Evolutionary conservation across 768 basidiomycete genomes (phyloP).

Genomic region (Hypholoma sublateritium): DNA sequence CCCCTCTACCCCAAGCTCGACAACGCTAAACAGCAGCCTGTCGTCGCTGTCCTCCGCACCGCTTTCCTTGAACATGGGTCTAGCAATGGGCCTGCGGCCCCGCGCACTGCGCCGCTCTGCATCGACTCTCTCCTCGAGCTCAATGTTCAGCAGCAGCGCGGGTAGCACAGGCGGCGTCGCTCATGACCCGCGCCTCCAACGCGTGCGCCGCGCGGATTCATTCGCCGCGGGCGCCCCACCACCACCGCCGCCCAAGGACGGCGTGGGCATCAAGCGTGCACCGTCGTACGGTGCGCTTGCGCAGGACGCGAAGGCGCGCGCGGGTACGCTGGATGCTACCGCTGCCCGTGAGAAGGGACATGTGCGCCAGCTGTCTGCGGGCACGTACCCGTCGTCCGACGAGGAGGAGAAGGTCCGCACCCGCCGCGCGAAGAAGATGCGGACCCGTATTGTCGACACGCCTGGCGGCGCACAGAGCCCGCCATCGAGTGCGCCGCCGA

Average conservation of each 20-base stretch:
- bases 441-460: slow-evolving; percentile 16
- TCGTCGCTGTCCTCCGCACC: slow-evolving; percentile 33
- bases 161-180: slow-evolving; percentile 32
- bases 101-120: slow-evolving; percentile 43
- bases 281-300: slow-evolving; percentile 54
- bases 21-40: slow-evolving; percentile 52
- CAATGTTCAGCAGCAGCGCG: slow-evolving; percentile 39
- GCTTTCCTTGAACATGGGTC: slow-evolving; percentile 8
- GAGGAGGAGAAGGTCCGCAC: slow-evolving; percentile 72
- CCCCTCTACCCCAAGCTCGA: slow-evolving; percentile 64
- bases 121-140: slow-evolving; percentile 46
- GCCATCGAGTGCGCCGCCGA: slow-evolving; percentile 15
- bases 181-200: slow-evolving; percentile 50
- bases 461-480: not conserved
- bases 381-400: slow-evolving; percentile 61
- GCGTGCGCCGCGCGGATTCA: slow-evolving; percentile 50
- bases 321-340: too few species aligned
- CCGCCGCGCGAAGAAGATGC: slow-evolving; percentile 61
- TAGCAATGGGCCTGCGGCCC: slow-evolving; percentile 33
- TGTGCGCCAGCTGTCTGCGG: slow-evolving; percentile 29
- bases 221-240: slow-evolving; percentile 35
- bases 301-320: slow-evolving; percentile 23
- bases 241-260: slow-evolving; percentile 32
- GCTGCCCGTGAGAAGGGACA: slow-evolving; percentile 14
- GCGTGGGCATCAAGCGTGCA: slow-evolving; percentile 48